Conservation (phyloP, 2,329 filamentous ascomycete genomes). For the Rhynchosporium agropyri region DNA sequence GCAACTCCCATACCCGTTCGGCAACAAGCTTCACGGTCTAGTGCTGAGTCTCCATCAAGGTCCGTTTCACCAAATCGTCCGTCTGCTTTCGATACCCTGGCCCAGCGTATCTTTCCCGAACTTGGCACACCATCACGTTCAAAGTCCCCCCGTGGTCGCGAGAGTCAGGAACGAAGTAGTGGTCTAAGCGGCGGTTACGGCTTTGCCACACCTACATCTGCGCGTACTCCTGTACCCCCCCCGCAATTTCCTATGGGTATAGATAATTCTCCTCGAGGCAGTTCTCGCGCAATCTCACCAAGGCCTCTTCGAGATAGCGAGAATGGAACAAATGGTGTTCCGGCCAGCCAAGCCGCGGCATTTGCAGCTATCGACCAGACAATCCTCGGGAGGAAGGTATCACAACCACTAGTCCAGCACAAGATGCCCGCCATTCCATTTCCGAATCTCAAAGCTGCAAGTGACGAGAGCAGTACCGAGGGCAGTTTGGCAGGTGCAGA, state of each 20-base stretch:
- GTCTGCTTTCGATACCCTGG: slow-evolving; percentile 61
- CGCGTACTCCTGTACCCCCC: slow-evolving; percentile 30
- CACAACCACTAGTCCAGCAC: slow-evolving; percentile 47
- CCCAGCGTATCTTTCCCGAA: slow-evolving; percentile 64
- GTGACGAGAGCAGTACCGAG: slow-evolving; percentile 35
- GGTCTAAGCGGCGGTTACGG: slow-evolving; percentile 35
- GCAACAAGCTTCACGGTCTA: slow-evolving; percentile 43
- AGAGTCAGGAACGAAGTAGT: slow-evolving; percentile 34
- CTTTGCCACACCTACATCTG: slow-evolving; percentile 33
- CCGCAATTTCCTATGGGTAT: slow-evolving; percentile 35
- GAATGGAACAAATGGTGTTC: slow-evolving; percentile 26
- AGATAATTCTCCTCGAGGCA: slow-evolving; percentile 32
- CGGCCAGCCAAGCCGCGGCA: slow-evolving; percentile 55
- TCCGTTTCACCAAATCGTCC: slow-evolving; percentile 56
- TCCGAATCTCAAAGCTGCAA: slow-evolving; percentile 44
- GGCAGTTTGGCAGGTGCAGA: slow-evolving; percentile 20
- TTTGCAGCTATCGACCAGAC: slow-evolving; percentile 67
- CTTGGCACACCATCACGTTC: slow-evolving; percentile 40
- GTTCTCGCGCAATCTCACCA: slow-evolving; percentile 37
- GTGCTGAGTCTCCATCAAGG: slow-evolving; percentile 49
- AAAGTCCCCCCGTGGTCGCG: slow-evolving; percentile 40
- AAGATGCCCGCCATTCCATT: slow-evolving; percentile 53
- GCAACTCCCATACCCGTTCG: slow-evolving; percentile 39
- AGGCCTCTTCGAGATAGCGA: slow-evolving; percentile 32
- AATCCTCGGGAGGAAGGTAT: slow-evolving; percentile 59